A percentile compares a stretch with the other conserved stretches of the same genome.
phyloP scores from a whole-genome alignment of 495 filamentous ascomycete species.

The Trichoderma gamsii region DNA sequence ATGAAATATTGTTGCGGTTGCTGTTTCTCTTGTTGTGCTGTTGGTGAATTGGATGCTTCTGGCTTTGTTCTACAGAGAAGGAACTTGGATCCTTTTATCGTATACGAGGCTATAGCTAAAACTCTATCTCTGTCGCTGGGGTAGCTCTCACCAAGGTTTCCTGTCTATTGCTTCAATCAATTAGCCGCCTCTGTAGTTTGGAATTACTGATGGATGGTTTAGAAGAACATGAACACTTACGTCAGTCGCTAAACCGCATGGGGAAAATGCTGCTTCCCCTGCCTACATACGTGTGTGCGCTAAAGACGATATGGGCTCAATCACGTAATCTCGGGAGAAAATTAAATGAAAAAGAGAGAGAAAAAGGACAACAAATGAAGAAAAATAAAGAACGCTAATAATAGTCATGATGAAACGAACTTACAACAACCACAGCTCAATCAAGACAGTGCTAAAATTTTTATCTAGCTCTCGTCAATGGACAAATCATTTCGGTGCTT shows the following conservation, averaged over 20 bases:
- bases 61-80: no score
- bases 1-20: no score
- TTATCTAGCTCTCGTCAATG: neutral
- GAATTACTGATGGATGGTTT: neutral
- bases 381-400: neutral
- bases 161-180: no score
- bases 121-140: neutral
- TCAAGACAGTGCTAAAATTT: neutral
- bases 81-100: neutral
- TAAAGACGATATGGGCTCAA: neutral
- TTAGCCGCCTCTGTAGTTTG: neutral
- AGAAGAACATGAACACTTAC: neutral
- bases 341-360: neutral
- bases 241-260: constrained; percentile 1
- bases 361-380: neutral
- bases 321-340: neutral
- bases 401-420: neutral
- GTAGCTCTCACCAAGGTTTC: no score
- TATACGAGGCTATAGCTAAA: neutral
- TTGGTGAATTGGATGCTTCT: neutral
- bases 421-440: neutral
- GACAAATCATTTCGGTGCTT: no score
- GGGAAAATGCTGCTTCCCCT: neutral
- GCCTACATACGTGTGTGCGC: neutral
- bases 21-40: neutral